phyloP scores from a whole-genome alignment of 495 filamentous ascomycete species.

The Xylaria palmicola region DNA sequence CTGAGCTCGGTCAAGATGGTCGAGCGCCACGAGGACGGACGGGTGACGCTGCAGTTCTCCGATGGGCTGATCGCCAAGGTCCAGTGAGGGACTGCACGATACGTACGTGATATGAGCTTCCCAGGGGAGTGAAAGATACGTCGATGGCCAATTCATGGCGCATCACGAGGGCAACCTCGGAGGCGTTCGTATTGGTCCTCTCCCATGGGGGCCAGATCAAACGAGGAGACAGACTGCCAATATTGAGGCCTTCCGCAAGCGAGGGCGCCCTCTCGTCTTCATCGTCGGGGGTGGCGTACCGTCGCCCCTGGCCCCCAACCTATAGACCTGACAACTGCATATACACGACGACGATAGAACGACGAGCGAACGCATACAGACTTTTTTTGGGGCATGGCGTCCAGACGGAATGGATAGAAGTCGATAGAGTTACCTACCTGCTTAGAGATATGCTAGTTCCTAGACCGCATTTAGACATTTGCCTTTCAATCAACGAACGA shows the following conservation, averaged over 20 bases:
- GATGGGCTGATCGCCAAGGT: constrained; percentile 28
- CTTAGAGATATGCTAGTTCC: constrained; percentile 1
- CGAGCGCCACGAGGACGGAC: constrained; percentile 35
- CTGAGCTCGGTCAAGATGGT: constrained; percentile 67
- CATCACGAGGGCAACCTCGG: background rate
- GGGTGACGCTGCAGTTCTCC: constrained; percentile 54
- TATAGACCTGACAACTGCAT: background rate
- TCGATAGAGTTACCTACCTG: constrained; percentile 6
- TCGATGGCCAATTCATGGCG: constrained; percentile 12
- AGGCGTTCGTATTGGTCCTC: background rate
- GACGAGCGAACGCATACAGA: background rate
- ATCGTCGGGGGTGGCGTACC: background rate
- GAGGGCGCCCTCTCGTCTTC: background rate
- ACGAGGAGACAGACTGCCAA: background rate
- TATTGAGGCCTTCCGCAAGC: background rate
- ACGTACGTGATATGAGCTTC: background rate
- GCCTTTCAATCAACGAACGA: background rate
- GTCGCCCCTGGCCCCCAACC: constrained; percentile 8
- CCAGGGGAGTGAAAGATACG: background rate
- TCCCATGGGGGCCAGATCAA: background rate
- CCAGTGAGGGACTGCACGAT: background rate
- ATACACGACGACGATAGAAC: background rate
- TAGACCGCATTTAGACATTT: background rate
- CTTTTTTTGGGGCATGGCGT: background rate
- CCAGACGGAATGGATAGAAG: background rate